Evolutionary conservation across 495 filamentous ascomycete species (phyloP), one percentile per base, ranked within the genome.

Genomic region (Tuber magnatum): DNA sequence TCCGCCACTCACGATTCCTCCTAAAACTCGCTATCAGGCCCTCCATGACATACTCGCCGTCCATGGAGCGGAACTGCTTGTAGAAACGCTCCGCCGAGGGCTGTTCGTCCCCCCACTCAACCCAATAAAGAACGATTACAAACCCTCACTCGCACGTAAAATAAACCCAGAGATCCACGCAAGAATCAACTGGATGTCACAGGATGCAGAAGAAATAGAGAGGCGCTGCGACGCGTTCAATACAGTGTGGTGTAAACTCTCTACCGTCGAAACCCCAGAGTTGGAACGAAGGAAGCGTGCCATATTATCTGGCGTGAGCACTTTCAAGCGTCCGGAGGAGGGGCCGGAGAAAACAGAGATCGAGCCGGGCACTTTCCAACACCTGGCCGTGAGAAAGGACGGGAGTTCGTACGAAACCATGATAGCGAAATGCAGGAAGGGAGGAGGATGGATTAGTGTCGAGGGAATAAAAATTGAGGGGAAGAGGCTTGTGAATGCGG

Each of bases 61-160:
- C 0, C 82, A 85, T 41, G 90, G 89, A 18, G 89, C 90, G 0
- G 80, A 86, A 5, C 84, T 94, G 79, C 87, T 95, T 4, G 83
- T 93, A 2, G 76, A 88, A 14, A 87, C 87, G 2, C 86, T 94
- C 28, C 83, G 86, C 10, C 78, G 85, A 3, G 85, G 89, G 2
- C 73, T 92, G 1, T 94, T 93, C 74, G 85, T 93, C 1, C 90
- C 90, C 4, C 92, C 92, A 8, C 75, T 88, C 5, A 69, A 70
- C 1, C 75, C 74, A 0, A 61, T 77, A 1, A 65, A 73, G 51
- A 86, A 86, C 20, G 71, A 77, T 3, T 79, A 74, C 85, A 84
- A 87, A 42, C 85, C 75, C 1, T 76, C 56, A 22, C 75, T 80
- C 0, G 86, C 82, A n/a, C 83, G 76, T 7, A 77, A 73, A 46